A percentile compares a stretch with the other conserved stretches of the same genome.
phyloP scores from a whole-genome alignment of 305 asterid genomes.

The Solanum hybrid region DNA sequence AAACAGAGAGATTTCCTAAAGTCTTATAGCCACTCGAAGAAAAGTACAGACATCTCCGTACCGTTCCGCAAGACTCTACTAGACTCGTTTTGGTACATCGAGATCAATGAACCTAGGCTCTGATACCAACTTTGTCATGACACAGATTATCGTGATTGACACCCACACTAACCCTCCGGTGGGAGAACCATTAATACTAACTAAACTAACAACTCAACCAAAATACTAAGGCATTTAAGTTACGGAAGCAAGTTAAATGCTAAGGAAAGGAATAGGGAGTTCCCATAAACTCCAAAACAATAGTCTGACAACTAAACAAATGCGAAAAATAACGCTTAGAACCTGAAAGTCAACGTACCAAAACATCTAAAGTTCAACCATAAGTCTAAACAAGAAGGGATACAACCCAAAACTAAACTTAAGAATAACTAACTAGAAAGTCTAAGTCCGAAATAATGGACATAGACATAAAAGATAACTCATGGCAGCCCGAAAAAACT shows the following conservation, averaged over 20 bases:
- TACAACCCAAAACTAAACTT: not conserved
- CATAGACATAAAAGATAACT: not conserved
- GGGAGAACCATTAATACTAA: no score
- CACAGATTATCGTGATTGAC: not conserved
- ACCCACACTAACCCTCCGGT: not conserved
- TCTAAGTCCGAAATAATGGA: not conserved
- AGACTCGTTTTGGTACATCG: not conserved
- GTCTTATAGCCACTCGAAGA: not conserved
- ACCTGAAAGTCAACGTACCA: not conserved
- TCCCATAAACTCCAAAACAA: not conserved
- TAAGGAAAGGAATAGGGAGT: not conserved
- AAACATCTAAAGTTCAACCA: not conserved
- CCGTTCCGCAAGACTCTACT: not conserved
- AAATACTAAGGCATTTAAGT: no score
- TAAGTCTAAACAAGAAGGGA: not conserved
- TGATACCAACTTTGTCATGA: not conserved
- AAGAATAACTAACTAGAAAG: not conserved
- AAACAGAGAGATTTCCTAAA: not conserved
- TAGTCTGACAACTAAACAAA: not conserved
- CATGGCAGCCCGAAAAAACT: not conserved
- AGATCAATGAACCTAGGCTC: not conserved
- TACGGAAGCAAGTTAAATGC: no score
- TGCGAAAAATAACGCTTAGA: not conserved
- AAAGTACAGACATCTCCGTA: no score
- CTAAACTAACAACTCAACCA: no score